Evolutionary conservation across 169 alveolate species (phyloP), one percentile per base, ranked within the genome.

Genomic region (Eimeria praecox): DNA sequence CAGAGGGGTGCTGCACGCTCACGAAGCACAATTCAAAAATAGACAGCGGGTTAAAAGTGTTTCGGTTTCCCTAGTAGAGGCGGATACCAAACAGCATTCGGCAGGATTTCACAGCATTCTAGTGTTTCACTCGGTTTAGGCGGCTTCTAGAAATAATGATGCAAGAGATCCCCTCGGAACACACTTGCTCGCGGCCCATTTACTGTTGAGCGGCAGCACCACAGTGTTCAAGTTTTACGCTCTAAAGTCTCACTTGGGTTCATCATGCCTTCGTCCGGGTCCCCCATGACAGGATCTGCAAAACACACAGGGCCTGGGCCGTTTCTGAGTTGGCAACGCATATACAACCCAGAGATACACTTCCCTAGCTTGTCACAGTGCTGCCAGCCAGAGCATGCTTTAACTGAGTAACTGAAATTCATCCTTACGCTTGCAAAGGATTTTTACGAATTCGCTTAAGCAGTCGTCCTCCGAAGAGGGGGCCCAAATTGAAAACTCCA

Each of bases 221-320:
- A 33, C 14, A n/a, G 83, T 49, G 33, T 16, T 73, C 83, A 35
- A 33, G 14, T 27, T 35, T 64, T 64, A n/a, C 75, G 8, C 38
- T 64, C 8, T 22, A 27, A 27, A 66, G 38, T 18, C 94, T 87
- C 62, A 87, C 94, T 87, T 42, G 94, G 94, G 18, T 42, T 42
- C 94, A 87, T 87, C 80, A 87, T 87, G 94, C 94, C 94, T 56
- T 87, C 94, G 46, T 87, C 64, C 35, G 94, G 64, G 35, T 44
- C 94, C n/a, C 44, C 66, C 54, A 40, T 49, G 30, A 44, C 40
- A 62, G 94, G 82, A 27, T 64, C 94, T 87, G 62, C 83, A 40
- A 33, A 16, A 40, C 66, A 64, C 33, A 22, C 22, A 62, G 30
- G 54, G 52, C 33, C 0, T 30, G 33, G 20, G 40, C 4, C 42